Conservation (phyloP, 139 green algal species). For the Pleodorina starrii region DNA sequence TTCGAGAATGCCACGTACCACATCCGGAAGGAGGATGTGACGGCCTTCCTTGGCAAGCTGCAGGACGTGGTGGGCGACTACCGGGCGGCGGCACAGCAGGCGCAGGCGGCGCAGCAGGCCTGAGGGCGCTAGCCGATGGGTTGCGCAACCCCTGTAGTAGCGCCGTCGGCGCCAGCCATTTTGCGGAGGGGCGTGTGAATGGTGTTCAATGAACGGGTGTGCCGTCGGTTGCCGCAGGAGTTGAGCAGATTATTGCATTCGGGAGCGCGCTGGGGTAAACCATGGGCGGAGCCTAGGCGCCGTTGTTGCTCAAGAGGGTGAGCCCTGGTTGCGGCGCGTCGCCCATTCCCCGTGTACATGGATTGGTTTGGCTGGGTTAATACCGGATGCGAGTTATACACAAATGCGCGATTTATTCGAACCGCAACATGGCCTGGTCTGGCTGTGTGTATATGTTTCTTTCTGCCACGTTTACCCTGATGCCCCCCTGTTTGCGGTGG, state of each 20-base stretch:
- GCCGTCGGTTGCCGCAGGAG: neutral
- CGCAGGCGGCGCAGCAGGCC: constrained; percentile 2
- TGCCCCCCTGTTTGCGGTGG: neutral
- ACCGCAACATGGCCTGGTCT: neutral
- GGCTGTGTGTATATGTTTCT: neutral
- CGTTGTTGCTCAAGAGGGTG: constrained; percentile 2
- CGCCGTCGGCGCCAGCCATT: too few relatives aligned
- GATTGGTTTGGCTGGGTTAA: neutral
- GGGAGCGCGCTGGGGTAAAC: neutral
- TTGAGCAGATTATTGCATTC: neutral
- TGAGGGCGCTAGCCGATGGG: neutral
- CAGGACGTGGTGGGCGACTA: constrained; percentile 39
- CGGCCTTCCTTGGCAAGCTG: constrained; percentile 25
- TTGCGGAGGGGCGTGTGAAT: neutral
- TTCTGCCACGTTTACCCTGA: constrained; percentile 1
- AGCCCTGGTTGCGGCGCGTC: neutral
- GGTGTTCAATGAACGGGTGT: neutral
- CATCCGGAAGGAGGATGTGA: constrained; percentile 43
- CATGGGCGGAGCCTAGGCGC: neutral
- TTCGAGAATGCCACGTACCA: constrained; percentile 59
- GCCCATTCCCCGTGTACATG: neutral
- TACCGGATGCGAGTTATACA: neutral
- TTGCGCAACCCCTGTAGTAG: neutral
- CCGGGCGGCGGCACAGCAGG: neutral
- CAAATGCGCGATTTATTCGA: neutral